Base-by-base conservation (phyloP, 331 rosid species). In the Prunus yedoensis region DNA sequence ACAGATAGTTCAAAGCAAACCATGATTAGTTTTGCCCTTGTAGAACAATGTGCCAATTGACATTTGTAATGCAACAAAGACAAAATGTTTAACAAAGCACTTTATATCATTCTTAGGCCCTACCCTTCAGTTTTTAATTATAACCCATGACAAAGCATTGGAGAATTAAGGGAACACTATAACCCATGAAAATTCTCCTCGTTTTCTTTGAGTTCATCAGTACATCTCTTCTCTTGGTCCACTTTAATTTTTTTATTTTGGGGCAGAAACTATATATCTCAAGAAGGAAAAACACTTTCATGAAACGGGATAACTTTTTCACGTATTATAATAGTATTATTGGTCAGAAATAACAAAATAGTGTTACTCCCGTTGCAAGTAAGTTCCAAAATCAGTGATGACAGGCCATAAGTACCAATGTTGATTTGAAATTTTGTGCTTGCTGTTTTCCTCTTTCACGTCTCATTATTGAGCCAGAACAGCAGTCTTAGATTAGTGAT, bases 21-120 rank as follows among this genome's bases (percentile, higher is more conserved):
- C 41, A 56, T 76, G 17, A 30, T 38, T 46, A 45, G n/a, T 23
- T 67, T 54, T 45, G 54, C 17, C 64, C 56, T 38, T 53, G 23
- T 53, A 32, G 61, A 75, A 52, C 35, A 66, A 74, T 28, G 71
- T 8, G 54, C 38, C 57, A 49, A 68, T 25, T 47, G 58, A 18
- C 57, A 28, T 16, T 49, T 30, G 17, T 60, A 28, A 60, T 60
- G 14, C 21, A 49, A 27, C 59, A 49, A 68, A 27, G 59, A 49
- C 4, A 68, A 49, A 68, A 10, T 68, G 61, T 32, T 51, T 50
- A 69, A 28, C 18, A 51, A 51, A 28, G 5, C 49, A 30, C 47
- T 69, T 70, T 51, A 56, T 56, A n/a, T 20, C 4, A 11, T 10
- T 20, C 64, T 59, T 12, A n/a, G 43, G 66, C 20, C 43, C 66